Base-by-base conservation (phyloP, 1,139 yeast species). In the Geotrichum bryndzae region DNA sequence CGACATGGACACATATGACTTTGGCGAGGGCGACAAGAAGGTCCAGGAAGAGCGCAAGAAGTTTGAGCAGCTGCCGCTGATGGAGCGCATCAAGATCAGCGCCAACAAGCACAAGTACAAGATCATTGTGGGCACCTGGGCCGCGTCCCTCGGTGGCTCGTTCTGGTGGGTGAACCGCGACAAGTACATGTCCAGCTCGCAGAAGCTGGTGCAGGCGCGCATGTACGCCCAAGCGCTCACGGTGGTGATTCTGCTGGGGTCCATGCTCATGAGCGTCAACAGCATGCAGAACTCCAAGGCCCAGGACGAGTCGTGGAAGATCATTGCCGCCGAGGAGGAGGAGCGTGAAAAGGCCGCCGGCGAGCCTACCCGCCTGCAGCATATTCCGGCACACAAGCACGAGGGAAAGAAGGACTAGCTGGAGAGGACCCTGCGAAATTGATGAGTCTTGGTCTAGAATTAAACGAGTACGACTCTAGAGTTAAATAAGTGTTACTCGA, bases 191-290 rank as follows among this genome's bases (percentile, higher is more conserved):
- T 83, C 91, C 62, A 83, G 82, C 63, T 79, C 96, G 4, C 97
- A 91, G 77, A 91, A 90, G 75, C 84, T 90, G 51, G 96, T 90
- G 38, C 96, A 89, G 74, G 96, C 97, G 35, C 87, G 97, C 82
- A 90, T 90, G 86, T 90, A 90, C 73, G 97, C 97, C 8, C 97
- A 90, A 76, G 91, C 88, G 65, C 77, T 89, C 63, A 82, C 77
- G 68, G 80, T 73, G 66, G 72, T 70, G 22, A 66, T 75, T 66
- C 68, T 75, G 51, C 66, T 75, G 35, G 75, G 70, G 15, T 68
- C 76, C 10, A 75, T 74, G 66, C 66, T 72, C 53, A 61, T 74
- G 55, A 68, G 74, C 22, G 73, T 70, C 54, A 59, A 61, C 46
- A 33, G 48, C 18, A 35, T 18, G n/a, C 56, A 33, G 25, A 10